Evolutionary conservation across 768 basidiomycete species (phyloP), one percentile per base, ranked within the genome.

Genomic region (Exidia glandulosa): DNA sequence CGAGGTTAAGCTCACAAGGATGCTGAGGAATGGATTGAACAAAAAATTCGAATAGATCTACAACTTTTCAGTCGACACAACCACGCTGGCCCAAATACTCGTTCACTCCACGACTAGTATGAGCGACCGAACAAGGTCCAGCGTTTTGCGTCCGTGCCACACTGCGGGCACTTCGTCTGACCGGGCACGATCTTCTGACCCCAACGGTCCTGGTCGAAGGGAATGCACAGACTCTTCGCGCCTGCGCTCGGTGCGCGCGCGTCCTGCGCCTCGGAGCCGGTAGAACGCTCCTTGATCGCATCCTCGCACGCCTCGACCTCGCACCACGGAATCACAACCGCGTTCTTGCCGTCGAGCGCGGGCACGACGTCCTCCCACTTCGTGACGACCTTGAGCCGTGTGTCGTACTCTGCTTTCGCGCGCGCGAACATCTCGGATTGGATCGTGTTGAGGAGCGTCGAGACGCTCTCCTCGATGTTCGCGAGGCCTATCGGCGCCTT

Each of bases 81-180:
- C 10, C 2, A 33, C 33, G 19, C 13, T 32, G 31, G 33, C 31
- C 56, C 41, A 10, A 23, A 37, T 12, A 12, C 36, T 45, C 41
- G 41, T 45, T 23, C 41, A 45, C 41, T 14, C 7, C 54, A n/a
- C 50, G 19, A 30, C 47, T 65, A 92, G 69, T 91, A 92, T 25
- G 87, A 88, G 66, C 91, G 79, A 37, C 96, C 96, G 73, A 98
- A 99, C 81, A 99, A 77, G 64, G 94, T 94, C 94, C 94, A 97
- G 66, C 89, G 81, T 77, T 96, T 97, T 59, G 94, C 90, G 67
- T 89, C 84, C 63, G 80, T 77, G 32, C 87, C 89, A 71, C 96
- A 99, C 13, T 82, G 90, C 58, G 90, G 81, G 73, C 96, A 99
- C 69, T 88, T 92, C 32, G 90, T 94, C 75, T 88, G 82, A 59